Conservation (phyloP, 768 basidiomycete species). For the Psilocybe tampanensis region DNA sequence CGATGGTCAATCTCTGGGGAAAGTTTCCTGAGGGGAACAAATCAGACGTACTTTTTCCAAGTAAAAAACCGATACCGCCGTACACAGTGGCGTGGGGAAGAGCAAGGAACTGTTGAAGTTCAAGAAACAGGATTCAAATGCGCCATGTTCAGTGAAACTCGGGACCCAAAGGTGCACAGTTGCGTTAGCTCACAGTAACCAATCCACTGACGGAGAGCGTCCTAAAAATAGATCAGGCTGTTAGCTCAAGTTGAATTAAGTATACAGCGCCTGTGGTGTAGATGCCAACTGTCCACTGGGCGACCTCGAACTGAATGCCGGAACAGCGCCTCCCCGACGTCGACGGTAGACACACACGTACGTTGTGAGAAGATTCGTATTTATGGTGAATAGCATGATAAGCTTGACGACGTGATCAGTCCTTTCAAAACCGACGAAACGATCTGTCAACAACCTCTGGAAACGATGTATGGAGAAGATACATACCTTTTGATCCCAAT, state of each 20-base stretch:
- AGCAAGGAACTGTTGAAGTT: slow-evolving; percentile 11
- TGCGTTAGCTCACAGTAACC: slow-evolving; percentile 6
- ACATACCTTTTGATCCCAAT: slow-evolving; percentile 6
- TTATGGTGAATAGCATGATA: slow-evolving; percentile 11
- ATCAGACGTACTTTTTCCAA: slow-evolving; percentile 11
- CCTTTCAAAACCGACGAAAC: background rate
- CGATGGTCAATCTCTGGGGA: background rate
- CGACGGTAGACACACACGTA: background rate
- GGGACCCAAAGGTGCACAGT: no score
- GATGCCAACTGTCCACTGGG: background rate
- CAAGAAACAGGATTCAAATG: no score
- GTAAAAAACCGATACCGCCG: slow-evolving; percentile 9
- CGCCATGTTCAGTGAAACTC: background rate
- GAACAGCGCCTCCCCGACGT: background rate
- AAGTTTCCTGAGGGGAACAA: no score
- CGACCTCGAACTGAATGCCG: background rate
- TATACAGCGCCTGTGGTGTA: no score
- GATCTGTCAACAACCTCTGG: background rate
- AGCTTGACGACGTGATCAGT: slow-evolving; percentile 11
- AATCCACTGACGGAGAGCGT: slow-evolving; percentile 1
- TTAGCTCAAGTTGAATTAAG: background rate
- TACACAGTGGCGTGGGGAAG: slow-evolving; percentile 14
- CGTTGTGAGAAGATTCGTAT: slow-evolving; percentile 14
- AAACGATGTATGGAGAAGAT: background rate
- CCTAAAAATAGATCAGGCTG: background rate